Conservation (phyloP, 345 rosid genomes). For the Aquilaria sinensis region DNA sequence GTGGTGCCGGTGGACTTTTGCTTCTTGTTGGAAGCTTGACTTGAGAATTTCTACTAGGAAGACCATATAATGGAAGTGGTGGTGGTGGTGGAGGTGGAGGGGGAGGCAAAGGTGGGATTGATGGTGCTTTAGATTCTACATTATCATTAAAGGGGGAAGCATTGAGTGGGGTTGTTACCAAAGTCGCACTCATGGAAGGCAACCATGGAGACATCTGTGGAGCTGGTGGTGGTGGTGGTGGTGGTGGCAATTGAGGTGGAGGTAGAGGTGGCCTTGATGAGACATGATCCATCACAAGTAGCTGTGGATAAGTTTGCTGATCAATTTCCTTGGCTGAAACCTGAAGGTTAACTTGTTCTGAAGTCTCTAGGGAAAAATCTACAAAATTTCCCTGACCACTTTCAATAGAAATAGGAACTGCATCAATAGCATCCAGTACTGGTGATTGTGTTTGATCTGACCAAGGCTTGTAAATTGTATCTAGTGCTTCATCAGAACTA, state of each 20-base stretch:
- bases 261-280: slow-evolving; percentile 6
- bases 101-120: slow-evolving; percentile 17
- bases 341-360: slow-evolving; percentile 22
- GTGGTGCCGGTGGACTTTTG: slow-evolving; percentile 12
- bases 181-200: no score
- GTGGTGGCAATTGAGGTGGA: slow-evolving; percentile 4
- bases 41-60: slow-evolving; percentile 20
- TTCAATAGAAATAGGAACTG: slow-evolving; percentile 32
- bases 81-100: slow-evolving; percentile 27
- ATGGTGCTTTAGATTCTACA: no score
- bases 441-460: slow-evolving; percentile 17
- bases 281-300: slow-evolving; percentile 6
- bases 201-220: no score
- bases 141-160: no score
- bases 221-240: slow-evolving; percentile 17
- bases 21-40: slow-evolving; percentile 11
- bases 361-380: slow-evolving; percentile 29
- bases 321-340: slow-evolving; percentile 22
- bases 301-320: slow-evolving; percentile 23
- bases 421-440: slow-evolving; percentile 14
- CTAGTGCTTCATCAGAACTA: slow-evolving; percentile 93
- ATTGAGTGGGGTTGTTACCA: no score
- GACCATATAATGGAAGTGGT: slow-evolving; percentile 25
- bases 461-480: slow-evolving; percentile 36
- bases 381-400: slow-evolving; percentile 30